Evolutionary conservation across 108 stramenopile species (phyloP).

Genomic region (Stephanodiscus triporus): DNA sequence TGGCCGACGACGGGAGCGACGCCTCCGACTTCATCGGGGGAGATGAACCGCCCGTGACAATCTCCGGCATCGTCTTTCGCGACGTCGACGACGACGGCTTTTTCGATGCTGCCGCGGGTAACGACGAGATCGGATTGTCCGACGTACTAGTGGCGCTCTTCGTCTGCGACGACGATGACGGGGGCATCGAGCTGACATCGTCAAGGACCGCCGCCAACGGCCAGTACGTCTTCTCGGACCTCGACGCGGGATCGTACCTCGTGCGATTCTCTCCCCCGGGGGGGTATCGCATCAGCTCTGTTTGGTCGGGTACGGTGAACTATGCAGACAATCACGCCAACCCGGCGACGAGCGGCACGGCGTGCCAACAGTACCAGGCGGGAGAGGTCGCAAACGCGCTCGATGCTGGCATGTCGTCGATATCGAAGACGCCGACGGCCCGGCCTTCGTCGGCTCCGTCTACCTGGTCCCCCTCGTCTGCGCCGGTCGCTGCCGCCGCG

Average conservation of each 20-base stretch:
- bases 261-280: slow-evolving; percentile 15
- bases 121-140: slow-evolving; percentile 19
- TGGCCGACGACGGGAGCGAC: neutral
- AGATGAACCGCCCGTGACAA: no score
- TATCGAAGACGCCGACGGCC: slow-evolving; percentile 1
- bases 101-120: neutral
- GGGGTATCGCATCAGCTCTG: slow-evolving; percentile 12
- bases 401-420: slow-evolving; percentile 43
- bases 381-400: slow-evolving; percentile 22
- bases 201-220: slow-evolving; percentile 43
- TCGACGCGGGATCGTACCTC: slow-evolving; percentile 26
- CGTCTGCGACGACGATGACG: slow-evolving; percentile 38
- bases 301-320: slow-evolving; percentile 26
- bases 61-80: slow-evolving; percentile 25
- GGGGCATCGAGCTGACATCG: slow-evolving; percentile 7
- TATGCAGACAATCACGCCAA: slow-evolving; percentile 41
- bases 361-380: slow-evolving; percentile 23
- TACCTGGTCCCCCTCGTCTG: neutral
- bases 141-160: slow-evolving; percentile 37
- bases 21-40: no score
- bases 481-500: neutral
- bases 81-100: slow-evolving; percentile 23
- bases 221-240: slow-evolving; percentile 41
- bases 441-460: slow-evolving; percentile 3
- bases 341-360: slow-evolving; percentile 27